phyloP scores from a whole-genome alignment of 1,139 yeast species.

The Yamadazyma pseudoaaseri region DNA sequence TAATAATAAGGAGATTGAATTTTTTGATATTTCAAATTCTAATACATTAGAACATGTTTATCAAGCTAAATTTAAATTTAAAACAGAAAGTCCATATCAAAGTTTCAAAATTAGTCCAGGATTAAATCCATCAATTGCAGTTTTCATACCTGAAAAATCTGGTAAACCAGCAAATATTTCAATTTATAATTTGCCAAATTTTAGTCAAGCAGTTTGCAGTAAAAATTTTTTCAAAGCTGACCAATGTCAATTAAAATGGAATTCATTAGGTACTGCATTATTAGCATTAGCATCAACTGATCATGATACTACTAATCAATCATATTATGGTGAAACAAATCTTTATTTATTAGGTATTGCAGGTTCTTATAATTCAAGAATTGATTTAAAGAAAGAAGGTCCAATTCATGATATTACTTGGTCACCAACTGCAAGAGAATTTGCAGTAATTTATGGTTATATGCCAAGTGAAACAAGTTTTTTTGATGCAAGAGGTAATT shows the following conservation, averaged over 20 bases:
- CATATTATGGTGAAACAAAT: slow-evolving; percentile 96
- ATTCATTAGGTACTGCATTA: slow-evolving; percentile 88
- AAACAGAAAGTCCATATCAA: slow-evolving; percentile 56
- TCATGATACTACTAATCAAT: slow-evolving; percentile 90
- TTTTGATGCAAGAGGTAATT: slow-evolving; percentile 91
- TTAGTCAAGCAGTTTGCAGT: slow-evolving; percentile 77
- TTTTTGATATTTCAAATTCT: slow-evolving; percentile 57
- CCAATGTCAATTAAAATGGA: slow-evolving; percentile 90
- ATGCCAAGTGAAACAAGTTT: slow-evolving; percentile 98
- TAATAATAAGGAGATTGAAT: slow-evolving; percentile 64
- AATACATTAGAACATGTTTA: slow-evolving; percentile 35
- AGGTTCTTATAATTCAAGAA: slow-evolving; percentile 88
- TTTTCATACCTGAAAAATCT: slow-evolving; percentile 80
- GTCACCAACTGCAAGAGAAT: slow-evolving; percentile 96
- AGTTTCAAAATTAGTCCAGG: slow-evolving; percentile 77
- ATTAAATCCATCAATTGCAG: slow-evolving; percentile 85
- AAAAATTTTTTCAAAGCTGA: slow-evolving; percentile 96
- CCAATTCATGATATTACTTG: slow-evolving; percentile 97
- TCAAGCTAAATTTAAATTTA: slow-evolving; percentile 58
- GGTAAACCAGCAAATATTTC: slow-evolving; percentile 88
- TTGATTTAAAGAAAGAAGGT: slow-evolving; percentile 85
- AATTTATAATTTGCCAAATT: slow-evolving; percentile 75
- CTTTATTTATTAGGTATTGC: slow-evolving; percentile 88
- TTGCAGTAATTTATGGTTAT: slow-evolving; percentile 94
- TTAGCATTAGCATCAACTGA: slow-evolving; percentile 94